A percentile compares a stretch with the other conserved stretches of the same genome.
phyloP scores from a whole-genome alignment of 305 asterid genomes.

The Stenogyne calaminthoides region DNA sequence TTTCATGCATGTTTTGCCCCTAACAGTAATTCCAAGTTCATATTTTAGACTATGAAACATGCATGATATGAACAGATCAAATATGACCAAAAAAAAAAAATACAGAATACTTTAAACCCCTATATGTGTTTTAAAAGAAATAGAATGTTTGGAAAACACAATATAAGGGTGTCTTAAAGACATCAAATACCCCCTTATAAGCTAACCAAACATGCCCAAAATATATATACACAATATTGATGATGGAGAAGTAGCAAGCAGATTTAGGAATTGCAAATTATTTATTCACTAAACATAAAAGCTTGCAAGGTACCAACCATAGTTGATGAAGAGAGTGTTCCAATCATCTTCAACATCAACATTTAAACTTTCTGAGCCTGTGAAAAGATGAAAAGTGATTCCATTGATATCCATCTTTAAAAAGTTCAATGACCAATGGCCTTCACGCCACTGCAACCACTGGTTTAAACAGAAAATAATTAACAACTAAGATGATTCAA shows the following conservation, averaged over 20 bases:
- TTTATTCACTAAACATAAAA: neutral
- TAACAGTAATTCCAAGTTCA: too few species aligned
- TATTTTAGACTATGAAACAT: too few species aligned
- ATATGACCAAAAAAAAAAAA: too few species aligned
- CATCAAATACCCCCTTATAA: neutral
- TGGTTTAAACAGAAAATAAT: constrained; percentile 1
- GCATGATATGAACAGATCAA: too few species aligned
- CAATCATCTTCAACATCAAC: constrained; percentile 27
- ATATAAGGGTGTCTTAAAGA: neutral
- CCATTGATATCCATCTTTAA: constrained; percentile 26
- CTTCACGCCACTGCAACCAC: constrained; percentile 21
- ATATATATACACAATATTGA: neutral
- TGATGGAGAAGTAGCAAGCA: neutral
- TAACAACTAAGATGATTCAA: constrained; percentile 13
- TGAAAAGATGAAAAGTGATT: constrained; percentile 9
- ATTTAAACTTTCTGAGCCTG: constrained; percentile 9
- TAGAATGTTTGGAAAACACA: too few species aligned
- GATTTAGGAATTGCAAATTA: neutral
- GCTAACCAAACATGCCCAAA: neutral
- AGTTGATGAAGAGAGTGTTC: constrained; percentile 33
- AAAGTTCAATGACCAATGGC: constrained; percentile 5
- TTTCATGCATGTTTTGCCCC: neutral
- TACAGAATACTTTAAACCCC: neutral
- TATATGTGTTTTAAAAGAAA: too few species aligned
- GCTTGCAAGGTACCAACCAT: constrained; percentile 25